Evolutionary conservation across 2,329 filamentous ascomycete species (phyloP).

Genomic region (Xylariaceae sp.): DNA sequence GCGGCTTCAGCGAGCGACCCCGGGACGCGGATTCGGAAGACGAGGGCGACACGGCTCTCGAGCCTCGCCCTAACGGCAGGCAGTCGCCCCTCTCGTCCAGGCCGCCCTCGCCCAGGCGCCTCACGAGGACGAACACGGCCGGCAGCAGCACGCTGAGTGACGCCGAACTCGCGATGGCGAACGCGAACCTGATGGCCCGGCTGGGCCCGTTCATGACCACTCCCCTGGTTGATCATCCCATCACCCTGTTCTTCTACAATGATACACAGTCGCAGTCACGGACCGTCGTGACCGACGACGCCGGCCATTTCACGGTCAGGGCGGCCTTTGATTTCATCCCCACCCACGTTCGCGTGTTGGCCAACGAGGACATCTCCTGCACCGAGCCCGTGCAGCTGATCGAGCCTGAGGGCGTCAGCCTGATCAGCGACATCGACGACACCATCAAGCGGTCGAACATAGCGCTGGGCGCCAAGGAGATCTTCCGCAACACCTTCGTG

Average conservation of each 20-base stretch:
- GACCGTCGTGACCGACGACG: conserved; percentile 77
- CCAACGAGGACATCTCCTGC: conserved; percentile 75
- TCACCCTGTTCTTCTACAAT: conserved; percentile 95
- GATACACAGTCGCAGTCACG: conserved; percentile 72
- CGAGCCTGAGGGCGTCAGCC: conserved; percentile 70
- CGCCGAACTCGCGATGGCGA: conserved; percentile 70
- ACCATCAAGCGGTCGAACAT: conserved; percentile 96
- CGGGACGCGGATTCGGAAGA: conserved; percentile 35
- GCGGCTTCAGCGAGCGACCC: conserved; percentile 65
- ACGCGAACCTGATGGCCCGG: conserved; percentile 79
- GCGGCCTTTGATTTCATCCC: conserved; percentile 84
- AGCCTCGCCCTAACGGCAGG: conserved; percentile 5
- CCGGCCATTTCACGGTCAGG: conserved; percentile 78
- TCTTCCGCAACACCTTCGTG: conserved; percentile 93
- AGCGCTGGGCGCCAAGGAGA: conserved; percentile 76
- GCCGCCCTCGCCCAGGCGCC: conserved; percentile 36
- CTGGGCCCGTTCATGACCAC: conserved; percentile 85
- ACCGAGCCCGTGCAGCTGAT: conserved; percentile 72
- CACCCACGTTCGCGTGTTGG: conserved; percentile 79
- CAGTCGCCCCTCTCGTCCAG: conserved; percentile 22
- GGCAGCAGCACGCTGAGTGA: conserved; percentile 55
- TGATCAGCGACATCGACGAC: conserved; percentile 97
- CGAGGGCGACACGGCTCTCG: conserved; percentile 24
- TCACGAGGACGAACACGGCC: conserved; percentile 27
- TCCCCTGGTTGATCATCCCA: conserved; percentile 65